phyloP scores from a whole-genome alignment of 2,329 filamentous ascomycete genomes.

The Arthrobotrys iridis region DNA sequence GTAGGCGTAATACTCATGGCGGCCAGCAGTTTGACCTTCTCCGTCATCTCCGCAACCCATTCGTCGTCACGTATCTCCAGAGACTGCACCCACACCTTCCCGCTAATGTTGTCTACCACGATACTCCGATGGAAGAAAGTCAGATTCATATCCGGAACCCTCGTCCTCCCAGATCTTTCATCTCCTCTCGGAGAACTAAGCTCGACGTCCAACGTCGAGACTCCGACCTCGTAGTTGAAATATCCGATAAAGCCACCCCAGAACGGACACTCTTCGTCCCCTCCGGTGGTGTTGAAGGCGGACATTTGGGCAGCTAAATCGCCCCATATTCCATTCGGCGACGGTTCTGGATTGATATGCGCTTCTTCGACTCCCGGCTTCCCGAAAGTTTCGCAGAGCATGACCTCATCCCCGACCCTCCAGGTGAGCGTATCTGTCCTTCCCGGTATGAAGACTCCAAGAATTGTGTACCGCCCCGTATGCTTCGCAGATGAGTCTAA shows the following conservation, averaged over 20 bases:
- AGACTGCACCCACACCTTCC: constrained; percentile 73
- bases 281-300: constrained; percentile 59
- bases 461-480: constrained; percentile 76
- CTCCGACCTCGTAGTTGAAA: constrained; percentile 83
- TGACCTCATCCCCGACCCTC: constrained; percentile 63
- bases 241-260: constrained; percentile 86
- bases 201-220: constrained; percentile 69
- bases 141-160: constrained; percentile 76
- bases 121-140: constrained; percentile 80
- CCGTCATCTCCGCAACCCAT: constrained; percentile 65
- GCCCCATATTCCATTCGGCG: constrained; percentile 59
- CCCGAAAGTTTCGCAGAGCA: constrained; percentile 1
- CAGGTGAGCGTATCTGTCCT: constrained; percentile 70
- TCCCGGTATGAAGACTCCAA: constrained; percentile 71
- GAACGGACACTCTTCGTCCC: constrained; percentile 68
- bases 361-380: constrained; percentile 33
- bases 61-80: constrained; percentile 65
- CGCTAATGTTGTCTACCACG: constrained; percentile 76
- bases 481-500: constrained; percentile 59
- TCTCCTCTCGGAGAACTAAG: constrained; percentile 56
- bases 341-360: not conserved
- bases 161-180: constrained; percentile 60
- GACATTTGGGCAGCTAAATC: constrained; percentile 62
- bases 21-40: constrained; percentile 58
- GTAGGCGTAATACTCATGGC: constrained; percentile 56